Evolutionary conservation across 139 green algal species (phyloP).

Genomic region (Coccomyxa sp.): DNA sequence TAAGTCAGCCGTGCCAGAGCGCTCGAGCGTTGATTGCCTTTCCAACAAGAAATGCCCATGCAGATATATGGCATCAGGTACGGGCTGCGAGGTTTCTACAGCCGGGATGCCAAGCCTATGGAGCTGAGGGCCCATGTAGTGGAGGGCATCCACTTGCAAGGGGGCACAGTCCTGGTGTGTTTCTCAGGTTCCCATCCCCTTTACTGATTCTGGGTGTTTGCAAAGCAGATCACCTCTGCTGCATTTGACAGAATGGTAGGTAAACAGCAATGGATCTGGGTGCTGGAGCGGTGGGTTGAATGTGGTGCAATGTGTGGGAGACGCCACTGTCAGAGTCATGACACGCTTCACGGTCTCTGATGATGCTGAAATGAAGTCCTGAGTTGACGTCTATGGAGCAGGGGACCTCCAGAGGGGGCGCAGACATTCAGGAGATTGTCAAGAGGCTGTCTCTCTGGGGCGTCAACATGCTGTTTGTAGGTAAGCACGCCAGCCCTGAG

Average conservation of each 20-base stretch:
- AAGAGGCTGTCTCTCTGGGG: conserved; percentile 83
- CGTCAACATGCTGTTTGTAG: conserved; percentile 88
- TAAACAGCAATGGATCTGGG: background rate
- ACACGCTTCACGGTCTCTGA: background rate
- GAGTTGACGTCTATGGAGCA: conserved; percentile 25
- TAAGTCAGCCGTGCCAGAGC: background rate
- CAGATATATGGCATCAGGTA: conserved; percentile 91
- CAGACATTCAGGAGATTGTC: conserved; percentile 91
- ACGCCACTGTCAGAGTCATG: background rate
- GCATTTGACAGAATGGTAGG: background rate
- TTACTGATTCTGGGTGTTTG: too few relatives aligned
- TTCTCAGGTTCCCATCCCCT: too few relatives aligned
- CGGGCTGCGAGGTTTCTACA: conserved; percentile 90
- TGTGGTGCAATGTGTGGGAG: conserved; percentile 54
- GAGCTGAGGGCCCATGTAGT: conserved; percentile 68
- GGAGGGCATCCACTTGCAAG: conserved; percentile 90
- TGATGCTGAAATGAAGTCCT: background rate
- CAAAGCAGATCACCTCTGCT: too few relatives aligned
- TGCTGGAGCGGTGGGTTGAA: too few relatives aligned
- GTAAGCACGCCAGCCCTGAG: background rate
- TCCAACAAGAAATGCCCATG: conserved; percentile 25
- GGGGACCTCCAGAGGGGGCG: conserved; percentile 90
- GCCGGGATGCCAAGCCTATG: conserved; percentile 76
- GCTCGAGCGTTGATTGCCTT: background rate
- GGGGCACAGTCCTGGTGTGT: conserved; percentile 83